Evolutionary conservation across 1,139 yeast species (phyloP).

Genomic region (Taphrina sp.): DNA sequence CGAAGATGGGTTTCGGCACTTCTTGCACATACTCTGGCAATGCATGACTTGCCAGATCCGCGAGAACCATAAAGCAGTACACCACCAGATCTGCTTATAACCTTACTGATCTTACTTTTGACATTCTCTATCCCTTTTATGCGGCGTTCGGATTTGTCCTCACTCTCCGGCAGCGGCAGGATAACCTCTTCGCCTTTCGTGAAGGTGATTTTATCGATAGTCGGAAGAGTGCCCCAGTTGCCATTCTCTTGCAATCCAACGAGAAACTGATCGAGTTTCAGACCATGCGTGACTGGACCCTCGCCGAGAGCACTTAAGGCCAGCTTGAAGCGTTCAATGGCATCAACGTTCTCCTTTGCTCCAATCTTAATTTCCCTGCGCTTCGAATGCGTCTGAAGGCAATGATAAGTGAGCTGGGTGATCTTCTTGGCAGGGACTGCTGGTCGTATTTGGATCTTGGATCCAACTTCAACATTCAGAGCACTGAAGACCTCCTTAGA

Average conservation of each 20-base stretch:
- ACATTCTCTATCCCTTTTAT: constrained; percentile 61
- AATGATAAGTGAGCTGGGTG: constrained; percentile 50
- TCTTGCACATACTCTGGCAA: not conserved
- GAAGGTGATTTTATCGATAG: constrained; percentile 1
- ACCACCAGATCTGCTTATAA: constrained; percentile 56
- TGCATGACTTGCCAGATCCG: constrained; percentile 67
- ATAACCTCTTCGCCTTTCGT: constrained; percentile 34
- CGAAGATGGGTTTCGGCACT: not conserved
- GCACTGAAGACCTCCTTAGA: constrained; percentile 57
- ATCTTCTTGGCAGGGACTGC: constrained; percentile 49
- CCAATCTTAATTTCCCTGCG: constrained; percentile 40
- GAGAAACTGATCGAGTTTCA: constrained; percentile 4
- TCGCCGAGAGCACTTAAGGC: not conserved
- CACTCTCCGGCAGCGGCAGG: not conserved
- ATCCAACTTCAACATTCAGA: constrained; percentile 56
- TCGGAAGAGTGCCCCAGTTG: constrained; percentile 15
- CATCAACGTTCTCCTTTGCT: constrained; percentile 10
- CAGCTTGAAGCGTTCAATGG: constrained; percentile 3
- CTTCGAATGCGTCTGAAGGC: constrained; percentile 50
- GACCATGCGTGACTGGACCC: constrained; percentile 27
- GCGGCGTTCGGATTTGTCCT: not conserved
- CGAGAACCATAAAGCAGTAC: constrained; percentile 66
- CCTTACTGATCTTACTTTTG: constrained; percentile 49
- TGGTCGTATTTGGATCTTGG: constrained; percentile 55
- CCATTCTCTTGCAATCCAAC: constrained; percentile 4